phyloP scores from a whole-genome alignment of 495 filamentous ascomycete species.

The Trypethelium eluteriae region DNA sequence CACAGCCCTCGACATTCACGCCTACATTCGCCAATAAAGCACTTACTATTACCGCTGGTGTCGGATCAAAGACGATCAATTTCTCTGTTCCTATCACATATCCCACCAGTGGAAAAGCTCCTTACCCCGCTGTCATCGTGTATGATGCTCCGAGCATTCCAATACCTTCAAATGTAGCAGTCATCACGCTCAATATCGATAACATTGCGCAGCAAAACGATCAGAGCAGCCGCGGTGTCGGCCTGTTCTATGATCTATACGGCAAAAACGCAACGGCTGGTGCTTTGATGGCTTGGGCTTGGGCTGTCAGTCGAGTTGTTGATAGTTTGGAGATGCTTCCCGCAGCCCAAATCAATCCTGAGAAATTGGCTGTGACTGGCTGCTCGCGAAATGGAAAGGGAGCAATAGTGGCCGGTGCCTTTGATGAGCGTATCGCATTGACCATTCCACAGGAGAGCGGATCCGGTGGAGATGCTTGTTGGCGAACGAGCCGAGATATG shows the following conservation, averaged over 20 bases:
- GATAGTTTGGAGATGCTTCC: conserved; percentile 40
- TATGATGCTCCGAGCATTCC: conserved; percentile 37
- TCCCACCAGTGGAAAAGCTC: conserved; percentile 27
- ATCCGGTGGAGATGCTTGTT: conserved; percentile 43
- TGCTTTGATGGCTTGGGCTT: conserved; percentile 43
- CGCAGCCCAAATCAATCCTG: conserved; percentile 36
- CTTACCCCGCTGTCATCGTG: conserved; percentile 42
- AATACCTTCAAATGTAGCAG: conserved; percentile 36
- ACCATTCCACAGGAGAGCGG: conserved; percentile 46
- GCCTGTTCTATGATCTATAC: conserved; percentile 45
- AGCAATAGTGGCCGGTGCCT: conserved; percentile 43
- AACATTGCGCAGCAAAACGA: conserved; percentile 35
- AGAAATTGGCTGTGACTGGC: conserved; percentile 39
- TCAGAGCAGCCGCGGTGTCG: conserved; percentile 30
- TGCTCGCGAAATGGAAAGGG: conserved; percentile 48
- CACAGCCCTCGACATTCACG: conserved; percentile 23
- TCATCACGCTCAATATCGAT: conserved; percentile 39
- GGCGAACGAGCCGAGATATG: conserved; percentile 39
- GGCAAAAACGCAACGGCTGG: conserved; percentile 35
- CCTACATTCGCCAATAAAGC: conserved; percentile 33
- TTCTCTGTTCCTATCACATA: conserved; percentile 26
- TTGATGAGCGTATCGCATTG: conserved; percentile 41
- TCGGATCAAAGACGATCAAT: conserved; percentile 22
- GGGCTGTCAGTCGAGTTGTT: conserved; percentile 43
- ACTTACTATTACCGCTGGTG: conserved; percentile 37